phyloP scores from a whole-genome alignment of 208 protist species.

The Wallacemonas sp. region DNA sequence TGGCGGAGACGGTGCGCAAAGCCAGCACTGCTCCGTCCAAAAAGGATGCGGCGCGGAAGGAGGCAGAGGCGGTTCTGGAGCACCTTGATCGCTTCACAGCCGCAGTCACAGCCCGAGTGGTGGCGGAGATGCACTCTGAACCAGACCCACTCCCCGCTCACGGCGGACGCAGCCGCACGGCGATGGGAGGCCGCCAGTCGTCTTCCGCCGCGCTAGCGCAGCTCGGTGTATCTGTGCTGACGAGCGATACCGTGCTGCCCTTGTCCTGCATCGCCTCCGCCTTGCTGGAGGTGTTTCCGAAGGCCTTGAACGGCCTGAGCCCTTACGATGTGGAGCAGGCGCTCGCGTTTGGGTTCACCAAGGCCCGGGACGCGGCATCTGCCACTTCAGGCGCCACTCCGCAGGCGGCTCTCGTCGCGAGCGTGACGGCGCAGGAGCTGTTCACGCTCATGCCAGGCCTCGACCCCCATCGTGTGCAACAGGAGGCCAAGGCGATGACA shows the following conservation, averaged over 20 bases:
- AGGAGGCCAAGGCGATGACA: no score
- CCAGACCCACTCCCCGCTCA: no score
- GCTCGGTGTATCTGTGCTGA: background rate
- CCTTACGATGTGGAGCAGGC: conserved; percentile 33
- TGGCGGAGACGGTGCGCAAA: conserved; percentile 27
- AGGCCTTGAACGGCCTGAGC: conserved; percentile 29
- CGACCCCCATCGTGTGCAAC: conserved; percentile 20
- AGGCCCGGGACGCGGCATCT: background rate
- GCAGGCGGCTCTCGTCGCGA: background rate
- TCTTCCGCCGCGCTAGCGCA: no score
- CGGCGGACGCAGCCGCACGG: no score
- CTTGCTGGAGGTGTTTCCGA: conserved; percentile 29
- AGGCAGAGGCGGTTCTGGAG: conserved; percentile 24
- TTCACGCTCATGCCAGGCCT: conserved; percentile 23
- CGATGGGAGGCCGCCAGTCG: no score
- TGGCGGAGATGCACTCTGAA: no score
- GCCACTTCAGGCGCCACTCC: background rate
- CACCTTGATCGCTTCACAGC: conserved; percentile 38
- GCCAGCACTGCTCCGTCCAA: no score
- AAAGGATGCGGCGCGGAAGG: conserved; percentile 17
- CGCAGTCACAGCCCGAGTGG: conserved; percentile 18
- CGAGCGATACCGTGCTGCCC: conserved; percentile 15
- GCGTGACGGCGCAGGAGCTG: conserved; percentile 20
- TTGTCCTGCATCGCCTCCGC: conserved; percentile 20
- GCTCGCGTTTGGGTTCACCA: conserved; percentile 25